Percentiles rank a stretch among this genome's conserved stretches.
Evolutionary conservation across 129 eudicot species (phyloP).

Genomic region (Escallonia herrerae): DNA sequence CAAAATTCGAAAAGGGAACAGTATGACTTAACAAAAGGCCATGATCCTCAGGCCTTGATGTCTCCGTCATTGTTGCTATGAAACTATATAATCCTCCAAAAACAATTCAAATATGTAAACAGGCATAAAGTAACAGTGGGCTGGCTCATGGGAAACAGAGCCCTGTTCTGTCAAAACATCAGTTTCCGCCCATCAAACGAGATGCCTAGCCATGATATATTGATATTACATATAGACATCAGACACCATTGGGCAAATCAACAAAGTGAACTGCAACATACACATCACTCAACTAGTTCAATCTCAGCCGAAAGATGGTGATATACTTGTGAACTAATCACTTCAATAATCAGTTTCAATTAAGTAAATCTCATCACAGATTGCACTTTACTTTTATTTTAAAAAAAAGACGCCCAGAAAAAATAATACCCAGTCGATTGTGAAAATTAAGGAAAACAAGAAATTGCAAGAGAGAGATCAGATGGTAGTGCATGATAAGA

Average conservation of each 20-base stretch:
- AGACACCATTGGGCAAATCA: constrained; percentile 62
- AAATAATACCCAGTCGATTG: background rate
- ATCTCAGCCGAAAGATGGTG: constrained; percentile 90
- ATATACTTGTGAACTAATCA: constrained; percentile 35
- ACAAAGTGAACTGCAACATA: background rate
- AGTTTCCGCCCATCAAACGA: constrained; percentile 54
- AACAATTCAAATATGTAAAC: constrained; percentile 29
- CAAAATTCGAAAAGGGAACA: no score
- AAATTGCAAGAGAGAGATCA: constrained; percentile 35
- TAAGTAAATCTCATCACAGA: constrained; percentile 43
- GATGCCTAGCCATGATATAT: constrained; percentile 24
- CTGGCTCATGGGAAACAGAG: constrained; percentile 38
- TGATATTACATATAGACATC: constrained; percentile 26
- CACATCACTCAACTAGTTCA: constrained; percentile 2
- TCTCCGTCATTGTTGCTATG: no score
- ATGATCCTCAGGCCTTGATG: no score
- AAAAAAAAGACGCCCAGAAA: background rate
- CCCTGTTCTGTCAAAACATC: constrained; percentile 32
- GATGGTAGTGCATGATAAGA: constrained; percentile 86
- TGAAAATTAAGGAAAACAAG: background rate
- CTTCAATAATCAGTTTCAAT: constrained; percentile 25
- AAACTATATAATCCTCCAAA: background rate
- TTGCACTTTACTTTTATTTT: constrained; percentile 11
- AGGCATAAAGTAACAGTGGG: constrained; percentile 54
- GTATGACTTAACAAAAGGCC: no score